These are phyloP conservation scores for Trypanosoma melophagium DNA, from an alignment of 208 protist species.

Conservation along the genomic window DNA sequence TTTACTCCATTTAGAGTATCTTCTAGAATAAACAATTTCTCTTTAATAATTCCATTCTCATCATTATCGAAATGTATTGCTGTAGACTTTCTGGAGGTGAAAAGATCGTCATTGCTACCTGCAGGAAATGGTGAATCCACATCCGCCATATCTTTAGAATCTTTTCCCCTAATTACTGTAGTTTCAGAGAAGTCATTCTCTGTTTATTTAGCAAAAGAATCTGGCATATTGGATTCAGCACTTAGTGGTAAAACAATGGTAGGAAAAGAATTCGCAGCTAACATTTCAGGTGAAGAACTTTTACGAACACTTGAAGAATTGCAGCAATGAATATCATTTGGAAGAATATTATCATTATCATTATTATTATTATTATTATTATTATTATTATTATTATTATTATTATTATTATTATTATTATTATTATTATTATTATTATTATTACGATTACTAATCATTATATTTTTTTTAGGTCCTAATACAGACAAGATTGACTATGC, in stretches of 20 bases:
- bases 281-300: background rate
- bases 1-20: no score
- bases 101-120: no score
- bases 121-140: no score
- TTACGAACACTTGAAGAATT: background rate
- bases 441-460: background rate
- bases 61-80: no score
- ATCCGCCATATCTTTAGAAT: no score
- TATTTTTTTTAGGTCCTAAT: background rate
- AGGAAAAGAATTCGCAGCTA: no score
- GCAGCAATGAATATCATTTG: slow-evolving; percentile 6
- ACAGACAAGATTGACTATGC: background rate
- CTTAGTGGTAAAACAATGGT: background rate
- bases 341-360: background rate
- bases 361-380: background rate
- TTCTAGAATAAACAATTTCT: no score
- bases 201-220: no score
- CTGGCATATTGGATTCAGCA: background rate
- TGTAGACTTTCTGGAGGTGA: no score
- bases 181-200: no score
- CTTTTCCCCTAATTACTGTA: no score
- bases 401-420: background rate
- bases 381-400: slow-evolving; percentile 3
- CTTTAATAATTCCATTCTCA: no score
- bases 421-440: background rate